phyloP scores from a whole-genome alignment of 2,329 filamentous ascomycete species.

The Bipolaris gigantea region DNA sequence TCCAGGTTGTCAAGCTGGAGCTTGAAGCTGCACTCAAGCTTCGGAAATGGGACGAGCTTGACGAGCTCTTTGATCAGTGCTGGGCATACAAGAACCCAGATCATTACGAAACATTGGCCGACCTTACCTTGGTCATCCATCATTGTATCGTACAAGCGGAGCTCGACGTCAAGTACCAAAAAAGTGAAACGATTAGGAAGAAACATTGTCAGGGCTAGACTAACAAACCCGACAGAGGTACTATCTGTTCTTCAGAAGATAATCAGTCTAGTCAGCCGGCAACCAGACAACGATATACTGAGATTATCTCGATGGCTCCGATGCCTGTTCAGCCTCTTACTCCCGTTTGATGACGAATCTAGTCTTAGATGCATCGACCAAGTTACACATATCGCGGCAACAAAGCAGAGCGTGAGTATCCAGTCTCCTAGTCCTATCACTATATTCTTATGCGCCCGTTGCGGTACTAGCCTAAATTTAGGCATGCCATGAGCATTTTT shows the following conservation, averaged over 20 bases:
- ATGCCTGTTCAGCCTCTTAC: slow-evolving; percentile 70
- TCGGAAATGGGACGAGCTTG: slow-evolving; percentile 67
- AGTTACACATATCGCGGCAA: slow-evolving; percentile 48
- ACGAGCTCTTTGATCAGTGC: slow-evolving; percentile 58
- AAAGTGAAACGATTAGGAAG: slow-evolving; percentile 23
- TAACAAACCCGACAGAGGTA: slow-evolving; percentile 26
- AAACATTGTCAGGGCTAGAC: slow-evolving; percentile 25
- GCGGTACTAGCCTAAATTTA: slow-evolving; percentile 5
- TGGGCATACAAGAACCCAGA: slow-evolving; percentile 43
- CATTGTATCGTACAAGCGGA: slow-evolving; percentile 37
- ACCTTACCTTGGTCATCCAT: slow-evolving; percentile 51
- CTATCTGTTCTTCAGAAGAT: slow-evolving; percentile 61
- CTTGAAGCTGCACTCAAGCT: slow-evolving; percentile 74
- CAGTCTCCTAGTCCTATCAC: background rate
- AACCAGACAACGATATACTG: slow-evolving; percentile 58
- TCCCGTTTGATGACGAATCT: slow-evolving; percentile 59
- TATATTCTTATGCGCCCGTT: slow-evolving; percentile 10
- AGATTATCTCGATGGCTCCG: slow-evolving; percentile 76
- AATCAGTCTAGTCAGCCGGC: slow-evolving; percentile 66
- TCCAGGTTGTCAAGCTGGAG: slow-evolving; percentile 72
- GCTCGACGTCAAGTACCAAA: slow-evolving; percentile 35
- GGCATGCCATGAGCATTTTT: slow-evolving; percentile 21
- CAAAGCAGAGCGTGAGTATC: slow-evolving; percentile 33
- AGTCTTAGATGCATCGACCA: slow-evolving; percentile 67
- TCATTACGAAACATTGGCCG: slow-evolving; percentile 52